These are phyloP conservation scores for Strombidium stylifer DNA, from an alignment of 73 alveolate genomes.

Conservation along the genomic window DNA sequence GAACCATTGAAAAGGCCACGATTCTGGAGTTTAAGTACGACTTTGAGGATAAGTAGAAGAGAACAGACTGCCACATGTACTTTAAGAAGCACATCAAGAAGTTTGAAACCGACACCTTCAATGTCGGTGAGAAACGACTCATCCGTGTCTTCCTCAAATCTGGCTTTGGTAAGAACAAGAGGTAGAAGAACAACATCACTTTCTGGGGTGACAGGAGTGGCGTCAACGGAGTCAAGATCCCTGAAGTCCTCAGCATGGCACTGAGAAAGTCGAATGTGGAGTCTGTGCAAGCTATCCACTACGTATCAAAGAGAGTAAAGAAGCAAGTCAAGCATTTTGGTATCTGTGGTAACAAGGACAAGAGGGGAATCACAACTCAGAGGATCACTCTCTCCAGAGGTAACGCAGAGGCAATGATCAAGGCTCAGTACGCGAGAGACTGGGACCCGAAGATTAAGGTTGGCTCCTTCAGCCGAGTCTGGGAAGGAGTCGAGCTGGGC, in stretches of 20 bases:
- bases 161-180: conserved; percentile 30
- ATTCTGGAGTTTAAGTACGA: conserved; percentile 24
- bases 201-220: conserved; percentile 29
- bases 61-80: conserved; percentile 55
- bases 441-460: conserved; percentile 61
- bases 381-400: conserved; percentile 62
- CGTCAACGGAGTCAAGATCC: conserved; percentile 31
- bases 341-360: conserved; percentile 97
- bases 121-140: conserved; percentile 34
- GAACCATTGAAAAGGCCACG: conserved; percentile 40
- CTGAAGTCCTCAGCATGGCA: conserved; percentile 65
- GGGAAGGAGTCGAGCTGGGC: conserved; percentile 88
- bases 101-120: conserved; percentile 68
- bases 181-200: conserved; percentile 44
- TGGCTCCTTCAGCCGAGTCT: conserved; percentile 77
- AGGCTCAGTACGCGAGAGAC: conserved; percentile 44
- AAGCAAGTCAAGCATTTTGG: conserved; percentile 78
- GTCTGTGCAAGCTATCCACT: conserved; percentile 86
- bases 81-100: conserved; percentile 59
- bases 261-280: conserved; percentile 89
- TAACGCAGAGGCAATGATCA: conserved; percentile 55
- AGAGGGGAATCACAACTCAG: conserved; percentile 97
- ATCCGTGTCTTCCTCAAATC: conserved; percentile 28
- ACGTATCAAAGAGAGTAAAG: conserved; percentile 79
- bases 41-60: conserved; percentile 55